Evolutionary conservation across 352 stramenopile species (phyloP).

Genomic region (Thraustochytrium striatum): DNA sequence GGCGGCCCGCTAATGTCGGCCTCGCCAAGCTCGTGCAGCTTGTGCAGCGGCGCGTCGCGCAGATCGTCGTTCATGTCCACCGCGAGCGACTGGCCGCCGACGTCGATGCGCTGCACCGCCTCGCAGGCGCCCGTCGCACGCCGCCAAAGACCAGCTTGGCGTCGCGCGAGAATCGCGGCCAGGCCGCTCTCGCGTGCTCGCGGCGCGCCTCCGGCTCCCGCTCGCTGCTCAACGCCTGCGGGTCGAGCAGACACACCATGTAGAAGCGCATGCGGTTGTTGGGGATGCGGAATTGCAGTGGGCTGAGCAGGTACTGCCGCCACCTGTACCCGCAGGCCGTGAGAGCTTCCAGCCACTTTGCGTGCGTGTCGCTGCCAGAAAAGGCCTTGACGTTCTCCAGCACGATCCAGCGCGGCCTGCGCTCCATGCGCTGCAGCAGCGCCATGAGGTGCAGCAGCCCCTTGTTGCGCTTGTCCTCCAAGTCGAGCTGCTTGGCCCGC

Average conservation of each 20-base stretch:
- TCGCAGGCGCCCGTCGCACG: conserved; percentile 1
- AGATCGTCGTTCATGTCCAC: background rate
- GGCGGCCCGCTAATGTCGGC: background rate
- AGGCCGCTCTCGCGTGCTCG: too few species aligned
- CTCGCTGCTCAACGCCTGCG: background rate
- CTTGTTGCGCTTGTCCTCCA: conserved; percentile 54
- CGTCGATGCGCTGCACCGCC: background rate
- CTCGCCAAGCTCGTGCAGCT: background rate
- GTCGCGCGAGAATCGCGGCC: background rate
- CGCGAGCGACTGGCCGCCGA: conserved; percentile 5
- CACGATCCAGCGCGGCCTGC: conserved; percentile 55
- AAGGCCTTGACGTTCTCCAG: conserved; percentile 61
- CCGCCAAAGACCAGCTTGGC: background rate
- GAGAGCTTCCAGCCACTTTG: conserved; percentile 51
- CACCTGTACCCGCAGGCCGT: conserved; percentile 50
- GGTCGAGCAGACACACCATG: conserved; percentile 44
- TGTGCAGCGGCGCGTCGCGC: background rate
- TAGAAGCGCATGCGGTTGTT: conserved; percentile 60
- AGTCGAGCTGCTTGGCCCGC: conserved; percentile 53
- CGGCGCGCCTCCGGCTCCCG: too few species aligned
- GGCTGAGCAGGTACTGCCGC: conserved; percentile 54
- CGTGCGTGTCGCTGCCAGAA: conserved; percentile 29
- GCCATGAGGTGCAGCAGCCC: conserved; percentile 54
- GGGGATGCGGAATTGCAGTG: conserved; percentile 56
- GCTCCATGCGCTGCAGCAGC: conserved; percentile 50